phyloP scores from a whole-genome alignment of 345 rosid genomes.

The Pugionium dolabratum region DNA sequence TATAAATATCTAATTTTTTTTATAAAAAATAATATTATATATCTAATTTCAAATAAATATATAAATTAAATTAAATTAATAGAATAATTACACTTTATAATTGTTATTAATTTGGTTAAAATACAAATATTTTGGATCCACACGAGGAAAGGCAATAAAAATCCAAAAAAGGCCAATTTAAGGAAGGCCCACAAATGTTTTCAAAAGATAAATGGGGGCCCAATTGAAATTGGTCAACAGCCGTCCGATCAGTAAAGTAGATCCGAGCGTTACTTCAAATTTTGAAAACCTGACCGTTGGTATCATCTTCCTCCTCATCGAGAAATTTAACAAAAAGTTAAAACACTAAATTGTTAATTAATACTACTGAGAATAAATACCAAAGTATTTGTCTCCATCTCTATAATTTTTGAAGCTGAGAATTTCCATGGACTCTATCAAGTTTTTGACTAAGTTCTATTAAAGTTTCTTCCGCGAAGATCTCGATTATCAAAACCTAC shows the following conservation, averaged over 20 bases:
- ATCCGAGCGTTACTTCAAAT: constrained; percentile 46
- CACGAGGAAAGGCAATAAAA: no score
- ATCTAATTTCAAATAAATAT: no score
- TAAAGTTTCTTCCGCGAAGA: constrained; percentile 17
- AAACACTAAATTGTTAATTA: constrained; percentile 15
- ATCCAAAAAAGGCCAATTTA: no score
- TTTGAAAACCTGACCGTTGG: constrained; percentile 47
- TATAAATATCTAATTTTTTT: no score
- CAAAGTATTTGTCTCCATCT: constrained; percentile 11
- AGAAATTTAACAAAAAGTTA: not conserved
- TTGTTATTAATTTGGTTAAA: no score
- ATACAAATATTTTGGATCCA: no score
- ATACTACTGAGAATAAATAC: not conserved
- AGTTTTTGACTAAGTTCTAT: constrained; percentile 9
- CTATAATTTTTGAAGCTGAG: constrained; percentile 11
- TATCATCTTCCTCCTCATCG: not conserved
- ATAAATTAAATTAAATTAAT: no score
- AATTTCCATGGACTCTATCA: constrained; percentile 17
- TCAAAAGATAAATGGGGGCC: no score
- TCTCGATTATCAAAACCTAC: not conserved
- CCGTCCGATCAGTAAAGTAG: constrained; percentile 35
- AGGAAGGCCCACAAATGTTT: no score
- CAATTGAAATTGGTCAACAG: not conserved
- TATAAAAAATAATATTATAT: no score
- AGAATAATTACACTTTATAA: no score